These are phyloP conservation scores for Malbranchea zuffiana DNA, from an alignment of 2,329 filamentous ascomycete genomes.

Conservation along the genomic window DNA sequence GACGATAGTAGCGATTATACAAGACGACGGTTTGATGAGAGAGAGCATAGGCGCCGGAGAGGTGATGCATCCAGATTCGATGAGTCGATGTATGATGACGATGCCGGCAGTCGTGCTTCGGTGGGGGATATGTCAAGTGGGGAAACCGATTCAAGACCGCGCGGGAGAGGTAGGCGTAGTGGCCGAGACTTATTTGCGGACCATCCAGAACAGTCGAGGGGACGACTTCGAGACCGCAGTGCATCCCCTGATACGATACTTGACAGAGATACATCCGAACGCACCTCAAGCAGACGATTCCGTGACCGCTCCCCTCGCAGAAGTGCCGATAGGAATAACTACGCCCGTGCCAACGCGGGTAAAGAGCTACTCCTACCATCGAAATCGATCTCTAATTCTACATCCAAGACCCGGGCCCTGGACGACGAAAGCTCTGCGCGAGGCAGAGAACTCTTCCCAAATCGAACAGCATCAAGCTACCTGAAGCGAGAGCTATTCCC, in stretches of 20 bases:
- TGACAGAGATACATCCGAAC: slow-evolving; percentile 21
- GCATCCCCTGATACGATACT: slow-evolving; percentile 44
- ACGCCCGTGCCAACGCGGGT: slow-evolving; percentile 28
- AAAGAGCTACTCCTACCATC: slow-evolving; percentile 55
- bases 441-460: slow-evolving; percentile 40
- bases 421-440: slow-evolving; percentile 20
- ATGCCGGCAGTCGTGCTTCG: slow-evolving; percentile 21
- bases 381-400: too few relatives aligned
- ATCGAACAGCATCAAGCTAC: slow-evolving; percentile 33
- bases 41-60: slow-evolving; percentile 38
- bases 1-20: slow-evolving; percentile 34
- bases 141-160: slow-evolving; percentile 22
- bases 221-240: slow-evolving; percentile 48
- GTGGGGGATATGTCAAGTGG: slow-evolving; percentile 21
- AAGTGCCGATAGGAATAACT: slow-evolving; percentile 20
- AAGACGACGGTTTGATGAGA: slow-evolving; percentile 50
- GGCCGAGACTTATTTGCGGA: slow-evolving; percentile 31
- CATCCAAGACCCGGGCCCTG: slow-evolving; percentile 14
- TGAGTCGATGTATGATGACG: slow-evolving; percentile 75
- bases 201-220: slow-evolving; percentile 25
- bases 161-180: slow-evolving; percentile 22
- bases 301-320: slow-evolving; percentile 31
- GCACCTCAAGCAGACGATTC: slow-evolving; percentile 31
- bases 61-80: slow-evolving; percentile 50
- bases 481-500: slow-evolving; percentile 51